Evolutionary conservation across 371 early-diverging fungal species (phyloP), one percentile per base, ranked within the genome.

Genomic region (Dichotomocladium elegans): DNA sequence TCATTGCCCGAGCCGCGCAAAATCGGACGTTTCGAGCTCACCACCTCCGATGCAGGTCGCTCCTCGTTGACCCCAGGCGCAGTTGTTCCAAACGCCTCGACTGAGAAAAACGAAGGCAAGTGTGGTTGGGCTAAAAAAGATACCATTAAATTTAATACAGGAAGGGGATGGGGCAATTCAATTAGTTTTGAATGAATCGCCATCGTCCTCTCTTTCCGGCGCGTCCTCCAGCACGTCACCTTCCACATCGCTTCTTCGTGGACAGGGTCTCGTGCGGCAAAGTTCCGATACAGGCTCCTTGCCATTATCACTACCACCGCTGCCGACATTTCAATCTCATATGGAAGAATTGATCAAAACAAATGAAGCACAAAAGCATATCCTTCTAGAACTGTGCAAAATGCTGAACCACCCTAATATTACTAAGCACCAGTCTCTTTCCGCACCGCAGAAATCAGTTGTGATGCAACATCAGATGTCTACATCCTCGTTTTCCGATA

Each of bases 361-460:
- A 25, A 72, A 65, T 24, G 68, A 72, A 12, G 27, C 58, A 5
- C 72, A 72, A 49, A 55, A 45, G 19, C 66, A 65, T 3, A n/a
- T 68, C 5, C 29, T 72, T 6, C 54, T 35, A 28, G 66, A 68
- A 8, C 26, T 69, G 17, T 61, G 53, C 17, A 29, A 37, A 2
- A 15, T 33, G n/a, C n/a, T n/a, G n/a, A n/a, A n/a, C n/a, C n/a
- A n/a, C n/a, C n/a, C n/a, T n/a, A n/a, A n/a, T n/a, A n/a, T n/a
- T n/a, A n/a, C n/a, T n/a, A n/a, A n/a, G n/a, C n/a, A n/a, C n/a
- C n/a, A n/a, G n/a, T n/a, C n/a, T n/a, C n/a, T n/a, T n/a, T n/a
- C n/a, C n/a, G n/a, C n/a, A n/a, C n/a, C n/a, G n/a, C n/a, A n/a
- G n/a, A n/a, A n/a, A n/a, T n/a, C n/a, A n/a, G n/a, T n/a, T n/a